A percentile compares a stretch with the other conserved stretches of the same genome.
Conservation (phyloP, 2,329 filamentous ascomycete species). For the Fusarium algeriense region DNA sequence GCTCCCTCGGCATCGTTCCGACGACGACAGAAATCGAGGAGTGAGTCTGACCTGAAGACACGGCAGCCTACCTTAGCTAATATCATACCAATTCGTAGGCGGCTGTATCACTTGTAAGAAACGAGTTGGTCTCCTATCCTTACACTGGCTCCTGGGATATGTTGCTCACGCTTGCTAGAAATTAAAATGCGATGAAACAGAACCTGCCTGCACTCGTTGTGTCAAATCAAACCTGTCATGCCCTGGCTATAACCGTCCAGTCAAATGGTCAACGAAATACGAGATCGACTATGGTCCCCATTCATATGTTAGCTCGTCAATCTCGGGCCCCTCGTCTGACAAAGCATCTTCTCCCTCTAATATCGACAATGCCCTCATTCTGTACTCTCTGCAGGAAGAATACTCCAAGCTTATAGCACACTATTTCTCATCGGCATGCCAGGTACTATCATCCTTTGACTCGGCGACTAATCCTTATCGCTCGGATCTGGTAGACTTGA, state of each 20-base stretch:
- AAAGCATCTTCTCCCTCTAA: not conserved
- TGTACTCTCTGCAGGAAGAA: not conserved
- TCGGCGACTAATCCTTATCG: conserved; percentile 30
- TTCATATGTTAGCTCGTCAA: not conserved
- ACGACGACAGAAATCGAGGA: not conserved
- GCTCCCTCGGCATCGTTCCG: not conserved
- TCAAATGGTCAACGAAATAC: conserved; percentile 41
- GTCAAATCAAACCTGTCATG: conserved; percentile 24
- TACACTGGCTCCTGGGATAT: no score
- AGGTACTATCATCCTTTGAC: conserved; percentile 27
- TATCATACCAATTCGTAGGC: not conserved
- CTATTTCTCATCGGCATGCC: conserved; percentile 29
- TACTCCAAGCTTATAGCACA: conserved; percentile 1
- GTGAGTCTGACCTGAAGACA: not conserved
- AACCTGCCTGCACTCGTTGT: conserved; percentile 31
- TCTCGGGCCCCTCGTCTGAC: not conserved
- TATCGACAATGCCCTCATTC: not conserved
- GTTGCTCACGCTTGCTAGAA: not conserved
- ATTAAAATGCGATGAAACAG: conserved; percentile 37
- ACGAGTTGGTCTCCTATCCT: not conserved
- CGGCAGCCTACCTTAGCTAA: not conserved
- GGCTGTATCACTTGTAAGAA: conserved; percentile 12
- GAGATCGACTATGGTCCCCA: conserved; percentile 9
- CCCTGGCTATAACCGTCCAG: conserved; percentile 28
- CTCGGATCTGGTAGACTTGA: conserved; percentile 23